Evolutionary conservation across 768 basidiomycete genomes (phyloP).

Genomic region (Russula foetens): DNA sequence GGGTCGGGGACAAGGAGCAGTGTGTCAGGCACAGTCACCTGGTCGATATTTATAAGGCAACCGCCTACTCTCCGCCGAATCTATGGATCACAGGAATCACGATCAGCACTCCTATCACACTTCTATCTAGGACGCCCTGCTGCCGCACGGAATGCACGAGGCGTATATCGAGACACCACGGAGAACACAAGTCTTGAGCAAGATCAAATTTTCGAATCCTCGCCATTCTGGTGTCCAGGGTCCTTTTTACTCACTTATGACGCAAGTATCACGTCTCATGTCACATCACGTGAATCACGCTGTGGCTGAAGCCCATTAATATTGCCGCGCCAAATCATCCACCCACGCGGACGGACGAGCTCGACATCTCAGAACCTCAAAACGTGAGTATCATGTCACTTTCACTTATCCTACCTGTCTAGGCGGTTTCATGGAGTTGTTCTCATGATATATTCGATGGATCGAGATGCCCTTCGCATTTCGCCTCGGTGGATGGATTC

Average conservation of each 20-base stretch:
- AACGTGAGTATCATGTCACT: constrained; percentile 2
- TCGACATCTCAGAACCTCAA: background rate
- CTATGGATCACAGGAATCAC: background rate
- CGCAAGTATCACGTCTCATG: background rate
- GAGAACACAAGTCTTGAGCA: background rate
- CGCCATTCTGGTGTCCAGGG: background rate
- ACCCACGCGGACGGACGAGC: background rate
- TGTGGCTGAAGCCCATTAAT: background rate
- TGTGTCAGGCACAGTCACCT: background rate
- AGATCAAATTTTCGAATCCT: background rate
- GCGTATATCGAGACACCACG: background rate
- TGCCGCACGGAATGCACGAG: background rate
- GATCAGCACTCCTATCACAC: background rate
- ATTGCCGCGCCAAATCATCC: background rate
- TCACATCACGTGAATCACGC: background rate
- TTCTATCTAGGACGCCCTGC: background rate
- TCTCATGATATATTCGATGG: background rate
- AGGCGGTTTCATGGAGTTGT: background rate
- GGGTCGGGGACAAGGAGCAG: constrained; percentile 17
- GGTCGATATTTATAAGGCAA: constrained; percentile 10
- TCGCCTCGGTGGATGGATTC: constrained; percentile 9
- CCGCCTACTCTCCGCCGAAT: background rate
- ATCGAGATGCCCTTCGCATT: background rate
- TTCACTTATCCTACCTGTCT: background rate
- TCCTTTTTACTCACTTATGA: background rate